A percentile compares a stretch with the other conserved stretches of the same genome.
Conservation (phyloP, 129 eudicot species). For the Flaveria brownii region DNA sequence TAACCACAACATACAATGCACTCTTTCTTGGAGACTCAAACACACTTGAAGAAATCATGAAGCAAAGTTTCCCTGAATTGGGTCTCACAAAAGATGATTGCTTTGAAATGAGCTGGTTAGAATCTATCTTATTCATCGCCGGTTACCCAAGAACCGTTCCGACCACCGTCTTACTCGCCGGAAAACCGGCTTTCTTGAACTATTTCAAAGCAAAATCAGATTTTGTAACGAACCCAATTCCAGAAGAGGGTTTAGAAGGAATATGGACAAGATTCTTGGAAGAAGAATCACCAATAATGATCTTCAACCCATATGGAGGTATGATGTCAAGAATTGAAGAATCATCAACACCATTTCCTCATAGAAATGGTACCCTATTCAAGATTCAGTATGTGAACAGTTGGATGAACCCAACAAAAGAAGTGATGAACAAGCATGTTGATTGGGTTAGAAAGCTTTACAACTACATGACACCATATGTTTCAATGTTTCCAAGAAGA, state of each 20-base stretch:
- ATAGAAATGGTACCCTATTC: slow-evolving; percentile 60
- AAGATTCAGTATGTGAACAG: slow-evolving; percentile 53
- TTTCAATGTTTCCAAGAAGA: slow-evolving; percentile 65
- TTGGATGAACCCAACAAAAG: slow-evolving; percentile 47
- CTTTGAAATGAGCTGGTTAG: slow-evolving; percentile 75
- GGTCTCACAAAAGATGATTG: slow-evolving; percentile 55
- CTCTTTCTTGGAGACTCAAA: slow-evolving; percentile 57
- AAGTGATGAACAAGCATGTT: slow-evolving; percentile 41
- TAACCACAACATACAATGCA: slow-evolving; percentile 51
- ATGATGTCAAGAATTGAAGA: slow-evolving; percentile 62
- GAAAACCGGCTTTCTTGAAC: slow-evolving; percentile 50
- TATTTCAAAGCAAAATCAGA: slow-evolving; percentile 80
- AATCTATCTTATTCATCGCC: slow-evolving; percentile 65
- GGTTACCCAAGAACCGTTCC: slow-evolving; percentile 52
- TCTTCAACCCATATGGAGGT: slow-evolving; percentile 79
- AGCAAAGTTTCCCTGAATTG: slow-evolving; percentile 60
- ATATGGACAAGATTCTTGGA: slow-evolving; percentile 58
- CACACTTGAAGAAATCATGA: slow-evolving; percentile 42
- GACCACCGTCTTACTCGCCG: slow-evolving; percentile 51
- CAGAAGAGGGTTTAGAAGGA: slow-evolving; percentile 62
- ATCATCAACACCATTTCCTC: slow-evolving; percentile 75
- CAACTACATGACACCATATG: slow-evolving; percentile 65
- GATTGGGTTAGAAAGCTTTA: slow-evolving; percentile 74
- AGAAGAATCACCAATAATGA: slow-evolving; percentile 56
- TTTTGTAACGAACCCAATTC: slow-evolving; percentile 55